Base-by-base conservation (phyloP, 768 basidiomycete genomes). In the Lactarius hengduanensis region DNA sequence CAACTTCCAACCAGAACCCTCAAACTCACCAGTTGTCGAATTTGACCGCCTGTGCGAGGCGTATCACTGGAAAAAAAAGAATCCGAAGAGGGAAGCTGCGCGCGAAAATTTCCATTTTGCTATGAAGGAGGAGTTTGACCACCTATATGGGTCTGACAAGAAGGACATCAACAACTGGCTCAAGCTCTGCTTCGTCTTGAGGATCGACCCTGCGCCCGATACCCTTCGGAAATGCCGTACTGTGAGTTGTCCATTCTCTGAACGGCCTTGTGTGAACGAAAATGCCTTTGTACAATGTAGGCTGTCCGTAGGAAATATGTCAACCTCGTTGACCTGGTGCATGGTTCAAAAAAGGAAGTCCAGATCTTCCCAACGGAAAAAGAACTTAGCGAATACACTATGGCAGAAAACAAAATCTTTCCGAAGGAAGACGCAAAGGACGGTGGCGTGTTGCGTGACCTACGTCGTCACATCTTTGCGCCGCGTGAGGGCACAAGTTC, bases 401-500 rank as follows among this genome's bases (percentile, higher is more conserved):
- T 16, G 40, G 16, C 34, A 15, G 38, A 1, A 10, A 13, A 1
- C 47, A 69, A 54, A 54, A 45, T 10, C 63, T 63, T 78, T 28
- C 77, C 76, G 1, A 74, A 71, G n/a, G 50, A 74, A 41, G 67
- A 65, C 28, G 75, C 73, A 18, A 63, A 69, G 36, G 67, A 68
- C 10, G 76, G 77, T 28, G 73, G 77, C 36, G 71, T 78, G 7
- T 70, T 78, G 38, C 70, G 68, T 10, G 67, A 69, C 28, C 63
- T 76, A 13, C 57, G 77, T 30, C 73, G 77, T 26, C 72, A 70
- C 4, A 72, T 74, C 26, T 30, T 68, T 16, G 11, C 0, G 7
- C 70, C 70, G 4, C 56, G 32, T n/a, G n/a, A 40, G 3, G 28
- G 26, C 11, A 53, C 4, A 53, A 26, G 2, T 53, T 53, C 13